Base-by-base conservation (phyloP, 495 filamentous ascomycete genomes). In the Aspergillus homomorphus region DNA sequence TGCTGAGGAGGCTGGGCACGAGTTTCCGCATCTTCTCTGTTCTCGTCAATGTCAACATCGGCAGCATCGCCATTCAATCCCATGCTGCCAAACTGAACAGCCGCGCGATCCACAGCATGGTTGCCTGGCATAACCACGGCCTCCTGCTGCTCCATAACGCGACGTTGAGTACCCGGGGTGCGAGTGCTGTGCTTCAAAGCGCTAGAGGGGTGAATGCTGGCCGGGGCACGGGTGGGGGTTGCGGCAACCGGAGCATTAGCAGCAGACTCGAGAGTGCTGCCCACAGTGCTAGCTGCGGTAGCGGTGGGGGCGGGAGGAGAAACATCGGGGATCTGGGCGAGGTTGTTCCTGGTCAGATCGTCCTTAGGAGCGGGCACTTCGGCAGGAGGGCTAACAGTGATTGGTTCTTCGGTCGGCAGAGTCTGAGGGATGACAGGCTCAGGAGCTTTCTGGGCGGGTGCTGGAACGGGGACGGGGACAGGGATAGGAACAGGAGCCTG, bases 101-200 rank as follows among this genome's bases (percentile, higher is more conserved):
- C 88, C 50, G 92, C 83, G 53, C 91, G 87, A 69, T 96, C 92
- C 9, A 98, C 90, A 42, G 91, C 92, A 64, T 96, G 92, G 73
- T 97, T 96, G n/a, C 91, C 91, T 28, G 94, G 94, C 94, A 99
- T 98, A 51, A 96, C 89, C 38, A 99, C 94, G 18, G 92, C 90
- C 71, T 99, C 95, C 67, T 93, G 92, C 66, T 99, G 94, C 61
- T 97, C 92, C 64, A 95, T 80, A 44, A 96, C 82, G 60, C 90
- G 86, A 24, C 92, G 86, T 68, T 92, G 86, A 66, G 87, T 89
- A 63, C 86, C 89, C 28, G 91, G 81, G 24, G 86, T 86, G 45
- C 92, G 86, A 44, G 73, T 72, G 43, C 88, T 85, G 19, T 92
- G 89, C 74, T 93, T 95, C 63, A 86, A 77, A 12, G 91, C 89